These are phyloP conservation scores for Lagenidium sp. DNA, from an alignment of 352 stramenopile species.

Conservation along the genomic window DNA sequence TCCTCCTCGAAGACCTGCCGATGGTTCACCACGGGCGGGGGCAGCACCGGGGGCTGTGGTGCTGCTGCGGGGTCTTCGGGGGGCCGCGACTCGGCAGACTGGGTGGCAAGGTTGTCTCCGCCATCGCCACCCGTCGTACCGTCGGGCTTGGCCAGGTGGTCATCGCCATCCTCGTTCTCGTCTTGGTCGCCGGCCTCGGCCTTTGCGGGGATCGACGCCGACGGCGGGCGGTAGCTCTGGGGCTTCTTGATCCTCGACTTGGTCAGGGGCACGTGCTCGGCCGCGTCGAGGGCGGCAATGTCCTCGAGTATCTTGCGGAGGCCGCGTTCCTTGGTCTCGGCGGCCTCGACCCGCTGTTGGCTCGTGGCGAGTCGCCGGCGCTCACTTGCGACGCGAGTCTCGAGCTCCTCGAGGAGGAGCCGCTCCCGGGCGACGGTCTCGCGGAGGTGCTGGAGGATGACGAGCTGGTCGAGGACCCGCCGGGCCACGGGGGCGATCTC, in stretches of 20 bases:
- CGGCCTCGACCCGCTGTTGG: conserved; percentile 11
- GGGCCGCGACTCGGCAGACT: conserved; percentile 8
- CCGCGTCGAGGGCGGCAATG: conserved; percentile 48
- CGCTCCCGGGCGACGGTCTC: conserved; percentile 10
- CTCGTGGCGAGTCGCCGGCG: conserved; percentile 8
- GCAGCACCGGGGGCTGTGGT: background rate
- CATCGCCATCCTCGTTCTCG: conserved; percentile 7
- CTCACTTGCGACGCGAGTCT: conserved; percentile 9
- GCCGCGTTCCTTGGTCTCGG: conserved; percentile 15
- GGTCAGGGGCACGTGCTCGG: conserved; percentile 41
- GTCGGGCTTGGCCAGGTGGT: conserved; percentile 1
- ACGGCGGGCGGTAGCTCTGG: conserved; percentile 19
- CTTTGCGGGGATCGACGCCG: conserved; percentile 9
- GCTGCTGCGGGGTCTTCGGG: background rate
- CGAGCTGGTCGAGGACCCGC: conserved; percentile 37
- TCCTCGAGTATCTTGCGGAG: conserved; percentile 49
- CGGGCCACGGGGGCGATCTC: conserved; percentile 62
- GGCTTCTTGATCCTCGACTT: conserved; percentile 52
- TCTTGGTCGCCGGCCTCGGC: background rate
- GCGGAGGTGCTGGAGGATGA: conserved; percentile 43
- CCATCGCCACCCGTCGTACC: too few relatives aligned
- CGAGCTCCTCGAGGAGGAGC: conserved; percentile 16
- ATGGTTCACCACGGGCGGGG: conserved; percentile 10
- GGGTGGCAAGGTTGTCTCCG: conserved; percentile 3
- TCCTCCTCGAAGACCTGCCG: conserved; percentile 37